These are phyloP conservation scores for Cyberlindnera mississippiensis DNA, from an alignment of 805 yeast genomes.

Conservation along the genomic window DNA sequence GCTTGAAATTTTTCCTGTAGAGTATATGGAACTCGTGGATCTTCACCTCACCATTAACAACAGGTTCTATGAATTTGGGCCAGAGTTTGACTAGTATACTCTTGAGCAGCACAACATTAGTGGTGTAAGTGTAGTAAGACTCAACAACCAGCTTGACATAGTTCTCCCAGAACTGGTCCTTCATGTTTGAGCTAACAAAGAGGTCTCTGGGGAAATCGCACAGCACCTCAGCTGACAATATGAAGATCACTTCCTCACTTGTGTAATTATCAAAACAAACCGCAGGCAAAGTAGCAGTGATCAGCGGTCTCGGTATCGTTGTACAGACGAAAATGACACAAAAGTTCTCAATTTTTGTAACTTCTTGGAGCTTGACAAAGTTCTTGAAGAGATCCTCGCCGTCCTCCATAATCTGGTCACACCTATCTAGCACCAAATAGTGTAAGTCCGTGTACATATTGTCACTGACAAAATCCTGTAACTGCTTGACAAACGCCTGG, in stretches of 20 bases:
- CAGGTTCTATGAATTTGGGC: constrained; percentile 22
- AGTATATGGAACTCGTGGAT: constrained; percentile 21
- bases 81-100: constrained; percentile 21
- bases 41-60: constrained; percentile 11
- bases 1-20: constrained; percentile 29
- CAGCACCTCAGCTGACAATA: constrained; percentile 1
- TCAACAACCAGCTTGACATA: constrained; percentile 25
- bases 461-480: constrained; percentile 12
- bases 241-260: constrained; percentile 11
- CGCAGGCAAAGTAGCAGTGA: constrained; percentile 19
- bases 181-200: background rate
- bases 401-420: constrained; percentile 25
- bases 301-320: constrained; percentile 16
- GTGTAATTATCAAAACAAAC: constrained; percentile 21
- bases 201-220: constrained; percentile 15
- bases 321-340: constrained; percentile 21
- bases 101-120: constrained; percentile 15
- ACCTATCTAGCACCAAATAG: constrained; percentile 24
- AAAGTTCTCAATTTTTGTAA: constrained; percentile 14
- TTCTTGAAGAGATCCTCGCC: constrained; percentile 13
- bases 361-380: constrained; percentile 23
- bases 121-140: constrained; percentile 24
- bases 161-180: constrained; percentile 19
- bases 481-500: constrained; percentile 20
- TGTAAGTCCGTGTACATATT: constrained; percentile 14